Percentiles rank a stretch among this genome's conserved stretches.
phyloP scores from a whole-genome alignment of 1,284 basidiomycete species.

The Acaromyces ingoldii region DNA sequence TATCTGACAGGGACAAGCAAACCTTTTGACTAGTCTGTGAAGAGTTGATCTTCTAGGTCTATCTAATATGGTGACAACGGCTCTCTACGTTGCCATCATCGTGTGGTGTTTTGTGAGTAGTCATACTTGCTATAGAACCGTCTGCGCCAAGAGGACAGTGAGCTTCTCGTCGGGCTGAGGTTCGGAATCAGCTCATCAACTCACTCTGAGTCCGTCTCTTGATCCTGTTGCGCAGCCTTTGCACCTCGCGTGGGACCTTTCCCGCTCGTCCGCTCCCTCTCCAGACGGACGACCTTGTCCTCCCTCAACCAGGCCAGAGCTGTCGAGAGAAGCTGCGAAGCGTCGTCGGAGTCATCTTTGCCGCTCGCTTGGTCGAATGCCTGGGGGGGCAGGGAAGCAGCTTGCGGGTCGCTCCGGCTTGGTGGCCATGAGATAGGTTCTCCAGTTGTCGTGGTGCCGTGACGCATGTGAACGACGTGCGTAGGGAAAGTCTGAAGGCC shows the following conservation, averaged over 20 bases:
- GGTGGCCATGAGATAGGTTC: constrained; percentile 41
- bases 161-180: too few species aligned
- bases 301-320: constrained; percentile 46
- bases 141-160: too few species aligned
- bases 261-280: constrained; percentile 21
- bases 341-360: constrained; percentile 10
- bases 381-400: constrained; percentile 9
- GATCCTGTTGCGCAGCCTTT: constrained; percentile 7
- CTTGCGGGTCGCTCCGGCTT: constrained; percentile 16
- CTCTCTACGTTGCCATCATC: too few species aligned
- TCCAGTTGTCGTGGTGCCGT: constrained; percentile 36
- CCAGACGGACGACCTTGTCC: constrained; percentile 33
- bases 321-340: constrained; percentile 28
- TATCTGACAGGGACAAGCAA: too few species aligned
- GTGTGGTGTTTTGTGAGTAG: constrained; percentile 38
- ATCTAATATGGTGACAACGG: too few species aligned
- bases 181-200: too few species aligned
- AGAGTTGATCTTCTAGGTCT: too few species aligned
- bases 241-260: constrained; percentile 33
- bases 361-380: constrained; percentile 9
- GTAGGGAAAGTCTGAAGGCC: constrained; percentile 49
- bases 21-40: too few species aligned
- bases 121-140: constrained; percentile 48
- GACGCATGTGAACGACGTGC: constrained; percentile 43
- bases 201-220: constrained; percentile 43